Evolutionary conservation across 2,329 filamentous ascomycete genomes (phyloP).

Genomic region (Colletotrichum incanum): DNA sequence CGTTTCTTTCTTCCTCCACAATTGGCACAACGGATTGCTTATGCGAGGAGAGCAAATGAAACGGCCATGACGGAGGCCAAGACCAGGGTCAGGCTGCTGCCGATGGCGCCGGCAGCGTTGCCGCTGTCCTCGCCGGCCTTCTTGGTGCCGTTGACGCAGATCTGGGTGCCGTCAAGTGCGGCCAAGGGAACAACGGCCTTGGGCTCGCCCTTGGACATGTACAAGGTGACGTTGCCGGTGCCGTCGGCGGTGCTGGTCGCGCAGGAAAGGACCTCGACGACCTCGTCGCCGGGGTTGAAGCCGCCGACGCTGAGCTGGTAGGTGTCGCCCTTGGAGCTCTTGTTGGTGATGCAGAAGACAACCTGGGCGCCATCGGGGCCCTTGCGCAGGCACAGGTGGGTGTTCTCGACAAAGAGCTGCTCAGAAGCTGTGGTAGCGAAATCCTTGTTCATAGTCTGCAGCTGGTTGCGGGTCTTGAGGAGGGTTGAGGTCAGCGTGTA

Average conservation of each 20-base stretch:
- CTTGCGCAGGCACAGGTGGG: constrained; percentile 39
- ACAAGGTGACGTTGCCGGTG: constrained; percentile 41
- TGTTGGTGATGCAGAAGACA: constrained; percentile 43
- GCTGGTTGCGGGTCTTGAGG: constrained; percentile 34
- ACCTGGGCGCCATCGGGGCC: constrained; percentile 39
- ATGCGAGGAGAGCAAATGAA: constrained; percentile 34
- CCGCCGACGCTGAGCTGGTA: constrained; percentile 39
- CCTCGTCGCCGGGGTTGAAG: constrained; percentile 36
- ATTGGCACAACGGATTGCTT: constrained; percentile 3
- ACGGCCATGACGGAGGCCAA: constrained; percentile 33
- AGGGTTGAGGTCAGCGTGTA: constrained; percentile 53
- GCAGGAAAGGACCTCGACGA: constrained; percentile 38
- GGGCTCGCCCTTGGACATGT: constrained; percentile 39
- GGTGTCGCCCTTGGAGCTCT: constrained; percentile 35
- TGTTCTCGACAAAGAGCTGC: constrained; percentile 42
- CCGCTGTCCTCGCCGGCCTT: constrained; percentile 23
- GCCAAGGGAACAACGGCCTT: constrained; percentile 26
- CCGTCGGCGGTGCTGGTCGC: constrained; percentile 34
- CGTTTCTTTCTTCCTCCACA: not conserved
- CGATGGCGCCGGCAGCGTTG: constrained; percentile 20
- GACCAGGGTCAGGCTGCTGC: constrained; percentile 29
- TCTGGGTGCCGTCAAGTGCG: constrained; percentile 18
- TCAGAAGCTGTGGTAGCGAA: constrained; percentile 36
- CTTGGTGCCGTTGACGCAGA: constrained; percentile 37
- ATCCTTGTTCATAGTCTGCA: constrained; percentile 24